Evolutionary conservation across 352 stramenopile species (phyloP).

Genomic region (Globisporangium nagaii): DNA sequence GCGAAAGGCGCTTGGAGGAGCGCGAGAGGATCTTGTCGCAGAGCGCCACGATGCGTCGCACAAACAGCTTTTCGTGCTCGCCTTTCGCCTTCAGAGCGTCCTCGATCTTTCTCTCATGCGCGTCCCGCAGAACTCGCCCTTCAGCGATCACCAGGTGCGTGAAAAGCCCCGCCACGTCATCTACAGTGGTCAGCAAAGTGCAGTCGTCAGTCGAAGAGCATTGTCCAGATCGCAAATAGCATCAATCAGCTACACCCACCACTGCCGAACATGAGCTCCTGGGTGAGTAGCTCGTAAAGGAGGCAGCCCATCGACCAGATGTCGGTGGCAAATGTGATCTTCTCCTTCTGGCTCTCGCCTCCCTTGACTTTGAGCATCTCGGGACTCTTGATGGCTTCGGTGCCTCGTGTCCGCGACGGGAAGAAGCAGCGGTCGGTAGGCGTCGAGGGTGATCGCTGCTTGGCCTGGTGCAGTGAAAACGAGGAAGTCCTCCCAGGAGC

Average conservation of each 20-base stretch:
- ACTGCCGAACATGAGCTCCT: slow-evolving; percentile 62
- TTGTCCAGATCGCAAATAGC: too few relatives aligned
- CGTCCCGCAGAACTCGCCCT: slow-evolving; percentile 25
- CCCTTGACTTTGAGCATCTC: slow-evolving; percentile 59
- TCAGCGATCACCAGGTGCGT: slow-evolving; percentile 42
- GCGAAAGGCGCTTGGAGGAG: slow-evolving; percentile 17
- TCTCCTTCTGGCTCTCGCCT: slow-evolving; percentile 13
- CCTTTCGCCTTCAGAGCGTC: slow-evolving; percentile 21
- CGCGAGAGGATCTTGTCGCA: slow-evolving; percentile 30
- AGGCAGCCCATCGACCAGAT: slow-evolving; percentile 71
- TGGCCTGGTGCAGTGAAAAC: background rate
- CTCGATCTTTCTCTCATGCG: slow-evolving; percentile 36
- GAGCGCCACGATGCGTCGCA: slow-evolving; percentile 18
- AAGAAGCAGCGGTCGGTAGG: slow-evolving; percentile 9
- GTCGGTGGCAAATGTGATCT: slow-evolving; percentile 45
- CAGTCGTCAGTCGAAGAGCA: too few relatives aligned
- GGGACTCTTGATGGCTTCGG: slow-evolving; percentile 72
- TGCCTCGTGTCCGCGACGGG: slow-evolving; percentile 48
- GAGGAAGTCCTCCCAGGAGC: slow-evolving; percentile 15
- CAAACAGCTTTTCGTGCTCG: slow-evolving; percentile 25
- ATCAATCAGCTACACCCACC: slow-evolving; percentile 28
- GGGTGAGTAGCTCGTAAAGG: slow-evolving; percentile 59
- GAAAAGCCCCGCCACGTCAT: slow-evolving; percentile 60
- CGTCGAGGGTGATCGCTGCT: background rate
- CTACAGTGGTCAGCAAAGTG: too few relatives aligned